phyloP scores from a whole-genome alignment of 345 rosid genomes.

The Carallia brachiata region DNA sequence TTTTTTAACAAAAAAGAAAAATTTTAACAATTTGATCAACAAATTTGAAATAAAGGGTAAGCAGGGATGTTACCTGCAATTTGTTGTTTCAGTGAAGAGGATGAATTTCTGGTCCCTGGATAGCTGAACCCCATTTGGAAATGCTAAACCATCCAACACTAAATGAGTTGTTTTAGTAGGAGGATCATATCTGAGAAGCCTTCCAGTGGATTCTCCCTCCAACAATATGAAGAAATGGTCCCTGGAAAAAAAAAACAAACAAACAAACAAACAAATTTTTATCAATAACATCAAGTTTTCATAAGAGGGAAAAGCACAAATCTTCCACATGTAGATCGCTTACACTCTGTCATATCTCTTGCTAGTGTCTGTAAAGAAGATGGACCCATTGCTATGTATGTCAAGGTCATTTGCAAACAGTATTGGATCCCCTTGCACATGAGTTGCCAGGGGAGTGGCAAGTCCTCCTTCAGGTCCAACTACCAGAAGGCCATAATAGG shows the following conservation, averaged over 20 bases:
- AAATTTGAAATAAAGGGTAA: neutral
- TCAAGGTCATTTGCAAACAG: constrained; percentile 96
- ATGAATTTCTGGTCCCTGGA: constrained; percentile 78
- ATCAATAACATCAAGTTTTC: neutral
- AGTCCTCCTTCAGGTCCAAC: constrained; percentile 88
- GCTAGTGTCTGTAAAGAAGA: constrained; percentile 95
- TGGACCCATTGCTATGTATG: constrained; percentile 76
- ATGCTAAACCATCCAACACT: constrained; percentile 83
- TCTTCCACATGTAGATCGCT: constrained; percentile 17
- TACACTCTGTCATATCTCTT: constrained; percentile 84
- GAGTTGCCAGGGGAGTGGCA: constrained; percentile 76
- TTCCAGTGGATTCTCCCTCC: constrained; percentile 92
- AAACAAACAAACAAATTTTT: neutral
- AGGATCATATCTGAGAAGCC: constrained; percentile 90
- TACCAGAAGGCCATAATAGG: constrained; percentile 75
- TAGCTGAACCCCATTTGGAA: constrained; percentile 89
- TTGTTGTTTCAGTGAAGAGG: constrained; percentile 85
- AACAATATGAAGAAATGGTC: constrained; percentile 81
- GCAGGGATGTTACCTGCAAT: constrained; percentile 61
- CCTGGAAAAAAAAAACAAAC: constrained; percentile 35
- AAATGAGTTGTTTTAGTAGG: constrained; percentile 68
- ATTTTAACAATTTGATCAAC: neutral
- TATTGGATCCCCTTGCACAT: constrained; percentile 56
- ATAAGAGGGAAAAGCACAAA: neutral
- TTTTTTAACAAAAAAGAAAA: neutral